Percentiles rank a stretch among this genome's conserved stretches.
Conservation (phyloP, 352 stramenopile species). For the Globisporangium alternatum region DNA sequence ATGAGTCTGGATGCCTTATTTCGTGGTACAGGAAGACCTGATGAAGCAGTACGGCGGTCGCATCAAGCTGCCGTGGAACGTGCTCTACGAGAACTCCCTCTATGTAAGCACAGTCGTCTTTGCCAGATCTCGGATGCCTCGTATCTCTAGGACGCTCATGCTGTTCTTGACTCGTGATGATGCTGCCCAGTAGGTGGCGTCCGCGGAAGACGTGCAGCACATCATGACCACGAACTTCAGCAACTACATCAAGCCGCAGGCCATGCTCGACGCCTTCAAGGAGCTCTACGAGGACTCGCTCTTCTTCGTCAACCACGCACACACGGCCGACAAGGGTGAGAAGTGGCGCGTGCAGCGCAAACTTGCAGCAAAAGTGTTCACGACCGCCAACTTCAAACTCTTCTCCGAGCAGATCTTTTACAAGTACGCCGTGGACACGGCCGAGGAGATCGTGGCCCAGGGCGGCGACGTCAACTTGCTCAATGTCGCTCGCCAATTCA, state of each 20-base stretch:
- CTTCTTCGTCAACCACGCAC: constrained; percentile 57
- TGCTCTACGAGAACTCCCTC: constrained; percentile 63
- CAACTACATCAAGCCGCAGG: constrained; percentile 70
- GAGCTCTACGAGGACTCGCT: constrained; percentile 71
- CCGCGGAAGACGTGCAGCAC: constrained; percentile 58
- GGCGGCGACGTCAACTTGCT: constrained; percentile 39
- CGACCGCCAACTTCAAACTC: constrained; percentile 50
- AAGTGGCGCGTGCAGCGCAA: constrained; percentile 75
- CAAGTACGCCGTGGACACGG: constrained; percentile 32
- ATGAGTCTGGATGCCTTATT: neutral
- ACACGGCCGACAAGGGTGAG: constrained; percentile 48
- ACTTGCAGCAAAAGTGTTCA: constrained; percentile 85
- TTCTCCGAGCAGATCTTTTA: constrained; percentile 48
- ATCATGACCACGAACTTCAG: constrained; percentile 55
- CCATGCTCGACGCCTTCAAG: constrained; percentile 55
- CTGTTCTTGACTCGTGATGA: neutral
- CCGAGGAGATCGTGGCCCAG: constrained; percentile 13
- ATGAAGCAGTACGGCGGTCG: constrained; percentile 38
- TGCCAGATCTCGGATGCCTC: too few species aligned
- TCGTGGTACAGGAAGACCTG: constrained; percentile 28
- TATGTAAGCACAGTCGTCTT: constrained; percentile 27
- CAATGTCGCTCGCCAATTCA: constrained; percentile 43
- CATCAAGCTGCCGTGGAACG: constrained; percentile 66
- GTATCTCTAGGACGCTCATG: neutral
- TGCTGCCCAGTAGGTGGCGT: constrained; percentile 26